Evolutionary conservation across 2,329 filamentous ascomycete species (phyloP).

Genomic region (Drechmeria coniospora): DNA sequence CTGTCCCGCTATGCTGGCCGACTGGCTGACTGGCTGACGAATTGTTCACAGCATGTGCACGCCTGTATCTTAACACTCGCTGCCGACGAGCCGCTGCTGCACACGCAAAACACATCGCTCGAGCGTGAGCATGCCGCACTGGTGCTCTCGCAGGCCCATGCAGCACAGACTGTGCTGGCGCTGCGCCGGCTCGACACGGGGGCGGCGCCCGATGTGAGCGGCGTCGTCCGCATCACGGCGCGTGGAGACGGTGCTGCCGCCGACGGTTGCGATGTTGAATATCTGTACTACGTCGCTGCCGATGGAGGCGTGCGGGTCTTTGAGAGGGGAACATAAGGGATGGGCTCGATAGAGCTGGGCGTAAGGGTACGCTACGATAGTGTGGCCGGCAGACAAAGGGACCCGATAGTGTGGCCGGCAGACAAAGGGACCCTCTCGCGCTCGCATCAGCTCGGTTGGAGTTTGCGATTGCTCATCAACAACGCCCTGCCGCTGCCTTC

Average conservation of each 20-base stretch:
- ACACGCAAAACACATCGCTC: slow-evolving; percentile 43
- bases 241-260: slow-evolving; percentile 26
- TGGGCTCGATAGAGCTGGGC: neutral
- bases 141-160: slow-evolving; percentile 56
- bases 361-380: too few species aligned
- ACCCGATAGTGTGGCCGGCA: too few species aligned
- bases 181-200: slow-evolving; percentile 71
- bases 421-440: too few species aligned
- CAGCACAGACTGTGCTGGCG: slow-evolving; percentile 55
- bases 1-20: too few species aligned
- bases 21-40: too few species aligned
- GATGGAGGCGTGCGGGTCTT: slow-evolving; percentile 76
- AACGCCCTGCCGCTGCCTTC: too few species aligned
- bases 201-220: slow-evolving; percentile 79
- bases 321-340: slow-evolving; percentile 50
- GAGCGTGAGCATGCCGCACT: slow-evolving; percentile 61
- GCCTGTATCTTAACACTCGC: slow-evolving; percentile 51
- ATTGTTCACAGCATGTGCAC: slow-evolving; percentile 45
- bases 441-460: too few species aligned
- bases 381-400: too few species aligned
- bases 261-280: slow-evolving; percentile 40
- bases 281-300: slow-evolving; percentile 64
- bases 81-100: slow-evolving; percentile 60
- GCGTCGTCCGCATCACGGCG: slow-evolving; percentile 60
- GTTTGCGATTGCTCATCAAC: too few species aligned